Base-by-base conservation (phyloP, 2,329 filamentous ascomycete genomes). In the Sphaerulina vaccinii region DNA sequence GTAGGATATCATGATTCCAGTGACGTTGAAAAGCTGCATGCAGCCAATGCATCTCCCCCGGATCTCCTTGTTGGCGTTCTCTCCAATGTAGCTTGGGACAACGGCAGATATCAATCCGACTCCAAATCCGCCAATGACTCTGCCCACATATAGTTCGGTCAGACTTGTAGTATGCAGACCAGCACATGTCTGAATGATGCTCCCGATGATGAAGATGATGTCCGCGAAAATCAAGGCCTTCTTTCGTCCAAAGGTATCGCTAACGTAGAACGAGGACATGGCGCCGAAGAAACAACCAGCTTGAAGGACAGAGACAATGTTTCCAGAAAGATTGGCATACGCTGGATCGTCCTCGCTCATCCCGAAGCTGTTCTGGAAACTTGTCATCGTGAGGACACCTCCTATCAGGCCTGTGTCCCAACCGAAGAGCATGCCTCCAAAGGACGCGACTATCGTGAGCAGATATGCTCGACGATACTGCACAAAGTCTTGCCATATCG, bases 1-100 rank as follows among this genome's bases (percentile, higher is more conserved):
- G 67, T 79, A 79, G 29, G 73, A 72, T 15, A 79, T 64, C 44
- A 75, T 78, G 18, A 77, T 78, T 10, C 72, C 72, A 0, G 71
- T 72, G 18, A 74, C 72, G 56, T 65, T 65, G 54, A 65, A 65
- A 11, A 65, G 42, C 40, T 66, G 63, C 62, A 65, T 65, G 10
- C 57, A 60, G 11, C 64, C 64, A 44, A 65, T 65, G 45, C 62
- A 65, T 16, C 64, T 51, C 5, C 64, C 64, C 45, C 64, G 45
- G 44, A 66, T 66, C 51, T 64, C 57, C 59, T 73, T 73, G 41
- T 73, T 73, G 5, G 70, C 72, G 52, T 73, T 74, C 55, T 75
- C 72, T n/a, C 71, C 70, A 54, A 74, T 72, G 50, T 74, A 74
- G 0, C 71, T 74, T 3, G 72, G 72, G 1, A 74, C 71, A 3